Evolutionary conservation across 345 rosid species (phyloP), one percentile per base, ranked within the genome.

Genomic region (Salix koriyanagi): DNA sequence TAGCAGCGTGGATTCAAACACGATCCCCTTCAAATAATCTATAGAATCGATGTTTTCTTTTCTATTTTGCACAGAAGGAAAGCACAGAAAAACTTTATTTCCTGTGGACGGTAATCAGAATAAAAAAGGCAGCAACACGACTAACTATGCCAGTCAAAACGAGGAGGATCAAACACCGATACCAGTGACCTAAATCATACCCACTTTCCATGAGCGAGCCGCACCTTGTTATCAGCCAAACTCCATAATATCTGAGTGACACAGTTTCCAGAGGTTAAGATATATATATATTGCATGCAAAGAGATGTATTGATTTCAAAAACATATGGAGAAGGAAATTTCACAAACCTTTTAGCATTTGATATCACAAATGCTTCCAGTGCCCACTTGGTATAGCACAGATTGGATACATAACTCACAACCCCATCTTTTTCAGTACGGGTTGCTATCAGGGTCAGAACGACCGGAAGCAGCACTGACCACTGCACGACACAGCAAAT

Each of bases 381-480:
- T 60, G 98, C 98, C 98, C 99, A 94, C 80, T 92, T 94, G 1
- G 97, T 87, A 74, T 90, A 96, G 90, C 95, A 91, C 75, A 92
- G 26, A 34, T 88, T 70, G 14, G 93, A 80, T 72, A 92, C 54
- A 6, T 14, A 3, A 9, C 79, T 79, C 67, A 90, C 84, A 41
- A 86, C 30, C 50, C 74, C 74, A 77, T 75, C 79, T 52, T 86
- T 81, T 14, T 79, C 80, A 0, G 73, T 78, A 0, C 84, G 87
- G 5, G 94, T 94, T 71, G 98, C 97, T 73, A 94, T 81, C 34
- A 96, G 92, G 62, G 99, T 94, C 86, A 96, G 82, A 69, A 94
- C 98, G 67, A 96, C 98, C 6, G 99, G 99, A 68, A 96, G 94
- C 79, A 96, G 92, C 81, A 94, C 99, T 21, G 97, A 88, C 98